These are phyloP conservation scores for Candida coquimbonensis DNA, from an alignment of 805 yeast species.

Conservation along the genomic window DNA sequence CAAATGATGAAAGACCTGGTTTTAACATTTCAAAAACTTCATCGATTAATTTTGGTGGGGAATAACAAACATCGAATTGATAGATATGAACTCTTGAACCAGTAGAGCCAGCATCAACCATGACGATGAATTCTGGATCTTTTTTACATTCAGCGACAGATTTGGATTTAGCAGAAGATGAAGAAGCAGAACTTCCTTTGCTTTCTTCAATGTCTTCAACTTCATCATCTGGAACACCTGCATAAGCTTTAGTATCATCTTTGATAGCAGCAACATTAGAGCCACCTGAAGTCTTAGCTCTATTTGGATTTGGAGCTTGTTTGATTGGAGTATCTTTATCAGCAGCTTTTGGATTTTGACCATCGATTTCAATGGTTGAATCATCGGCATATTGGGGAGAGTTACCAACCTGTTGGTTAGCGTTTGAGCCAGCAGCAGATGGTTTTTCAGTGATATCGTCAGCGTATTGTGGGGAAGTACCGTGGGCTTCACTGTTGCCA, in stretches of 20 bases:
- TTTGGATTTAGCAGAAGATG: conserved; percentile 2
- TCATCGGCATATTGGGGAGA: conserved; percentile 23
- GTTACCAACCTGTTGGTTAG: conserved; percentile 1
- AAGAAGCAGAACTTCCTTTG: conserved; percentile 1
- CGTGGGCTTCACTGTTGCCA: conserved; percentile 1
- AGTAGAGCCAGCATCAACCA: conserved; percentile 97
- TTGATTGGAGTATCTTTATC: conserved; percentile 23
- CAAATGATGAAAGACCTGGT: conserved; percentile 87
- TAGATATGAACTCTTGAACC: conserved; percentile 96
- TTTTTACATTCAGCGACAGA: conserved; percentile 27
- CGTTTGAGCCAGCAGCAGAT: not conserved
- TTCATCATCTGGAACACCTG: conserved; percentile 22
- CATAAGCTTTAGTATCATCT: conserved; percentile 21
- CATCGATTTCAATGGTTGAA: conserved; percentile 4
- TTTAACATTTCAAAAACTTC: conserved; percentile 85
- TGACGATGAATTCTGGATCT: conserved; percentile 68
- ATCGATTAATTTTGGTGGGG: conserved; percentile 72
- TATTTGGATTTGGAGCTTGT: conserved; percentile 24
- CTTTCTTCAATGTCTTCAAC: not conserved
- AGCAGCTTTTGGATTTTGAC: conserved; percentile 20
- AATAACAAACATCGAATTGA: conserved; percentile 77
- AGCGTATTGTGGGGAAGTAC: conserved; percentile 21
- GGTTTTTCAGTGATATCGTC: conserved; percentile 17
- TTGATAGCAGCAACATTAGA: conserved; percentile 22
- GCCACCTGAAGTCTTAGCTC: not conserved